Conservation (phyloP, 2,329 filamentous ascomycete genomes). For the Penicillium hordei region DNA sequence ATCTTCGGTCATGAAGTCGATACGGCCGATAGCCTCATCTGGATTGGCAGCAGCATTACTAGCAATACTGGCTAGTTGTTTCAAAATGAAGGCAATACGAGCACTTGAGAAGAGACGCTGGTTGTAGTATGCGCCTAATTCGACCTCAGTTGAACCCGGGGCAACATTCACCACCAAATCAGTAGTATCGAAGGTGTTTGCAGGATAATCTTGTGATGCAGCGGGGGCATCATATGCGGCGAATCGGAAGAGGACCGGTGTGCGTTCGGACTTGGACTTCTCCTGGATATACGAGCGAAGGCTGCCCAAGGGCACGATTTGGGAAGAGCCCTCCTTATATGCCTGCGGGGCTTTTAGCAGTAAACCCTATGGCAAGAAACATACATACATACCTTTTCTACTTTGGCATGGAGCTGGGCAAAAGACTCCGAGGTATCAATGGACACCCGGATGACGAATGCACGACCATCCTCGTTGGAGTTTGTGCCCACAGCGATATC, state of each 20-base stretch:
- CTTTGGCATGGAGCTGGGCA: conserved; percentile 40
- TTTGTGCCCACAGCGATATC: conserved; percentile 51
- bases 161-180: conserved; percentile 45
- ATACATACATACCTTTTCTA: conserved; percentile 37
- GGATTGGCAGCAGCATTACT: conserved; percentile 42
- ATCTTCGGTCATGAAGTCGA: conserved; percentile 44
- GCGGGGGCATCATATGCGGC: conserved; percentile 49
- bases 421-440: conserved; percentile 45
- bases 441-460: conserved; percentile 47
- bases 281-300: conserved; percentile 44
- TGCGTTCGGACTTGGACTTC: conserved; percentile 40
- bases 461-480: conserved; percentile 43
- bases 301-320: conserved; percentile 44
- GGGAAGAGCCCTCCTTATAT: conserved; percentile 42
- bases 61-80: conserved; percentile 45
- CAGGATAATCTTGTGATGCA: conserved; percentile 41
- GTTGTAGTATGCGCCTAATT: conserved; percentile 46
- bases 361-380: not conserved
- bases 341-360: conserved; percentile 29
- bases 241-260: conserved; percentile 48
- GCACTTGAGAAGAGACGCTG: conserved; percentile 49
- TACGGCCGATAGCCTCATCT: conserved; percentile 42
- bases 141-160: conserved; percentile 27
- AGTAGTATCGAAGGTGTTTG: conserved; percentile 47
- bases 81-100: conserved; percentile 45